Conservation (phyloP, 176 grass and related monocot genomes). For the Secale cereale region DNA sequence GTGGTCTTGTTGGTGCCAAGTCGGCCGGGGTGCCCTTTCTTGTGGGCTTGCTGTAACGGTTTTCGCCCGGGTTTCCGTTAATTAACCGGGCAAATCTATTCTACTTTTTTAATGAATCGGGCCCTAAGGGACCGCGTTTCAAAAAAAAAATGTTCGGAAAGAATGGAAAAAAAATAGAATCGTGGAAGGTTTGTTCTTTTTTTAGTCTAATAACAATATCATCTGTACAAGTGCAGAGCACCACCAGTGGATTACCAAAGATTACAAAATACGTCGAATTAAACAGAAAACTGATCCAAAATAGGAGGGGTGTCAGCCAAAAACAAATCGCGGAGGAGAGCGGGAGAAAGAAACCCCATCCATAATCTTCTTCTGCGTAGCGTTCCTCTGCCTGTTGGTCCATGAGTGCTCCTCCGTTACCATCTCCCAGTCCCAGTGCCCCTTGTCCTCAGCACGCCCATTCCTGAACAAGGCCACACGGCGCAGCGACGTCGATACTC, state of each 20-base stretch:
- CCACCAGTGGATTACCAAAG: not conserved
- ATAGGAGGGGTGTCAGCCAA: not conserved
- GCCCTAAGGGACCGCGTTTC: too few relatives aligned
- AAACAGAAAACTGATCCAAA: not conserved
- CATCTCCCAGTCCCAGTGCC: conserved; percentile 18
- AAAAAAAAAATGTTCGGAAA: too few relatives aligned
- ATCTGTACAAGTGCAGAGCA: not conserved
- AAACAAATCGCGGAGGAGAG: not conserved
- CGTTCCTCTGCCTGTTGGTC: not conserved
- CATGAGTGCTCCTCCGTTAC: not conserved
- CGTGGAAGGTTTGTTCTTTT: too few relatives aligned
- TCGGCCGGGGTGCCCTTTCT: too few relatives aligned
- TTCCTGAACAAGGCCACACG: not conserved
- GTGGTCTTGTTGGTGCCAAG: too few relatives aligned
- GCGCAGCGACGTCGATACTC: not conserved
- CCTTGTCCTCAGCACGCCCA: not conserved
- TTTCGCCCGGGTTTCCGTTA: too few relatives aligned
- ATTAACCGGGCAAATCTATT: too few relatives aligned
- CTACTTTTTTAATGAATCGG: too few relatives aligned
- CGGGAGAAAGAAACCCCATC: not conserved
- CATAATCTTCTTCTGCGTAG: not conserved
- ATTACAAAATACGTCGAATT: not conserved
- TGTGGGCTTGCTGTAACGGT: too few relatives aligned
- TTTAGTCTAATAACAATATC: not conserved
- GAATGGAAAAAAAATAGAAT: too few relatives aligned